phyloP scores from a whole-genome alignment of 345 rosid species.

The Populus pruinosa region DNA sequence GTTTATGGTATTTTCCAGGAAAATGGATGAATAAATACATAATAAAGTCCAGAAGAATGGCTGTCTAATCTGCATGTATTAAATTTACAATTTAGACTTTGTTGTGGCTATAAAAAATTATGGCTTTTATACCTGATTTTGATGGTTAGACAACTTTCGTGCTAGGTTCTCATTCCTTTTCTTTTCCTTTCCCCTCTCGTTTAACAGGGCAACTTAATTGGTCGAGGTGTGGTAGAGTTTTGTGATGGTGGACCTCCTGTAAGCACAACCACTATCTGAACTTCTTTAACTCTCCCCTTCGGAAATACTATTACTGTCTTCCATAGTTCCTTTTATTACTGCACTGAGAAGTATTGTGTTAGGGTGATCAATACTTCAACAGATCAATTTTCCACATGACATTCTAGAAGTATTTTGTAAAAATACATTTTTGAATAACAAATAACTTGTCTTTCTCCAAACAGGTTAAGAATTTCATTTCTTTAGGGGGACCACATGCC shows the following conservation, averaged over 20 bases:
- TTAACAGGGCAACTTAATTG: constrained; percentile 87
- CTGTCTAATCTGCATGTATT: not conserved
- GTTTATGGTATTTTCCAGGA: not conserved
- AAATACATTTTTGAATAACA: not conserved
- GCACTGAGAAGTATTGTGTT: not conserved
- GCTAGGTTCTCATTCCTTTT: not conserved
- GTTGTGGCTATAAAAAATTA: not conserved
- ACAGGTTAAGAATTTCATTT: constrained; percentile 78
- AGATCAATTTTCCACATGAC: not conserved
- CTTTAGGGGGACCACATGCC: constrained; percentile 96
- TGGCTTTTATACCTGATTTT: not conserved
- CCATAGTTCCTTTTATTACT: not conserved
- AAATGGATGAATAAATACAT: not conserved
- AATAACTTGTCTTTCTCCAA: not conserved
- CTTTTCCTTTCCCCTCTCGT: not conserved
- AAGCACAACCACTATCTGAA: constrained; percentile 13
- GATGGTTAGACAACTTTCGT: not conserved
- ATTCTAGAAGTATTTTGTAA: not conserved
- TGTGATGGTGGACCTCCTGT: constrained; percentile 86
- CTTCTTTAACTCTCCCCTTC: not conserved
- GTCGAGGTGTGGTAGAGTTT: constrained; percentile 76
- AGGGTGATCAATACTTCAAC: not conserved
- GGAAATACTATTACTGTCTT: not conserved
- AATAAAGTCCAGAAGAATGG: not conserved
- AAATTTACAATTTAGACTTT: not conserved